Evolutionary conservation across 2,329 filamentous ascomycete species (phyloP).

Genomic region (Aspergillus aculeatinus): DNA sequence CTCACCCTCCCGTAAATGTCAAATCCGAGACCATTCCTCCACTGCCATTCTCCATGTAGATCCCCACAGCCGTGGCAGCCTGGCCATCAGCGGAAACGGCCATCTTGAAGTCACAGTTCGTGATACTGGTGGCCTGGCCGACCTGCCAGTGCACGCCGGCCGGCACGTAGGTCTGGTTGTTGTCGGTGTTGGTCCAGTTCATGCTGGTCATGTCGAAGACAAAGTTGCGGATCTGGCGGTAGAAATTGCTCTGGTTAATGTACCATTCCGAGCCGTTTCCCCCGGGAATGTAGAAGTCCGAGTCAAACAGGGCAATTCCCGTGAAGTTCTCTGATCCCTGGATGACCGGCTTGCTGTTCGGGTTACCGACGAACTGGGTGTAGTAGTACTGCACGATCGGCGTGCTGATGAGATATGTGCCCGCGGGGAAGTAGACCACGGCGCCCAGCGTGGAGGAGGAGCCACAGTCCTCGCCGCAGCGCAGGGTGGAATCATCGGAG

Average conservation of each 20-base stretch:
- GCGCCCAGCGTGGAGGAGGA: constrained; percentile 73
- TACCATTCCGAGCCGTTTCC: constrained; percentile 57
- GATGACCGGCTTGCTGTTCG: background rate
- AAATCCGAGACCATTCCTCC: constrained; percentile 61
- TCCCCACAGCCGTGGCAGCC: constrained; percentile 14
- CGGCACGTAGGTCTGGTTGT: constrained; percentile 44
- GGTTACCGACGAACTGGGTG: constrained; percentile 12
- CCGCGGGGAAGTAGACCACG: constrained; percentile 76
- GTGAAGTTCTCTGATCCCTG: background rate
- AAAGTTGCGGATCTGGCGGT: constrained; percentile 67
- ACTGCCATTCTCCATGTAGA: constrained; percentile 41
- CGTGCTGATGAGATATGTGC: constrained; percentile 5
- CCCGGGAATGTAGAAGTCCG: constrained; percentile 8
- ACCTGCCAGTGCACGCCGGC: constrained; percentile 74
- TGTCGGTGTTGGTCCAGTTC: constrained; percentile 4
- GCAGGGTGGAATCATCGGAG: constrained; percentile 28
- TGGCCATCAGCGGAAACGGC: constrained; percentile 36
- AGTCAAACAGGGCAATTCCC: background rate
- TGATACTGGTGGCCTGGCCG: constrained; percentile 68
- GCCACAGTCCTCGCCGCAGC: constrained; percentile 73
- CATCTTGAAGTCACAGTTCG: constrained; percentile 72
- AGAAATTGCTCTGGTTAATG: constrained; percentile 56
- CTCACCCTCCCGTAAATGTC: constrained; percentile 58
- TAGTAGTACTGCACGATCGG: constrained; percentile 10
- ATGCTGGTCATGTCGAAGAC: constrained; percentile 63